These are phyloP conservation scores for Colletotrichum lini DNA, from an alignment of 2,329 filamentous ascomycete genomes.

Conservation along the genomic window DNA sequence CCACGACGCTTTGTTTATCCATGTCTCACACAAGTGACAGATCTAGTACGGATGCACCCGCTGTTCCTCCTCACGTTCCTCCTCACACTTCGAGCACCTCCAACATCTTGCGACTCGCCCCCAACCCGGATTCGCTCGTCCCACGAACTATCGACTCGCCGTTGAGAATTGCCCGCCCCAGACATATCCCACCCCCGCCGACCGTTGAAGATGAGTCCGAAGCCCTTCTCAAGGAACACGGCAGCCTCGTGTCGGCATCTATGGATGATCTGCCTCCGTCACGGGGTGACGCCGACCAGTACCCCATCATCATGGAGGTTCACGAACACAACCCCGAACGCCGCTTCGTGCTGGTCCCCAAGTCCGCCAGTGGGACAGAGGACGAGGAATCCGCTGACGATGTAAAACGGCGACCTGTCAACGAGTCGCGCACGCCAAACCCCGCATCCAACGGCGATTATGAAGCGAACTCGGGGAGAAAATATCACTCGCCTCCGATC, in stretches of 20 bases:
- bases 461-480: slow-evolving; percentile 60
- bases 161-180: slow-evolving; percentile 41
- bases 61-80: slow-evolving; percentile 38
- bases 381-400: slow-evolving; percentile 45
- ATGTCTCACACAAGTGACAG: slow-evolving; percentile 26
- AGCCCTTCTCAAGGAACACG: slow-evolving; percentile 74
- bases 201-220: slow-evolving; percentile 78
- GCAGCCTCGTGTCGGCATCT: slow-evolving; percentile 48
- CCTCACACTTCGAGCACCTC: slow-evolving; percentile 28
- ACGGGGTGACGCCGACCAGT: slow-evolving; percentile 77
- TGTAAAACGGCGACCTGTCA: slow-evolving; percentile 43
- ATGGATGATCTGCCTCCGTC: slow-evolving; percentile 70
- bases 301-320: slow-evolving; percentile 76
- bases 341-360: slow-evolving; percentile 73
- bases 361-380: slow-evolving; percentile 43
- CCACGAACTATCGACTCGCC: slow-evolving; percentile 43
- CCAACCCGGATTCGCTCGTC: slow-evolving; percentile 23
- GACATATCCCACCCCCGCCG: slow-evolving; percentile 71
- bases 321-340: slow-evolving; percentile 73
- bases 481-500: slow-evolving; percentile 52
- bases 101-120: slow-evolving; percentile 23
- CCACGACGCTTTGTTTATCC: not conserved
- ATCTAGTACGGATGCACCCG: slow-evolving; percentile 31
- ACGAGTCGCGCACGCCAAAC: slow-evolving; percentile 37
- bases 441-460: slow-evolving; percentile 48